These are phyloP conservation scores for Mucor indicus DNA, from an alignment of 371 early-diverging fungal species.

Conservation along the genomic window DNA sequence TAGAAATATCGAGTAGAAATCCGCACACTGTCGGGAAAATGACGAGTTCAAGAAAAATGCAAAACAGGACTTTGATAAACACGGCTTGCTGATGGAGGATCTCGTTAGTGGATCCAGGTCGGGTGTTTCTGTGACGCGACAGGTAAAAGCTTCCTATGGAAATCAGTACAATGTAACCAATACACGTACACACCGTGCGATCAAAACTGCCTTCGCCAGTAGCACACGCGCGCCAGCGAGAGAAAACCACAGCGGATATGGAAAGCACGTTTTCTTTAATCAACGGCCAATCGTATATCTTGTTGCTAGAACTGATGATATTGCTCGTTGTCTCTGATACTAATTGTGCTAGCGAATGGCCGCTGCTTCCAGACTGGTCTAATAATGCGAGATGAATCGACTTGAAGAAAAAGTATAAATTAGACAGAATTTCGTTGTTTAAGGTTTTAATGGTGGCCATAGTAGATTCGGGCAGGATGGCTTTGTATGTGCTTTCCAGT, in stretches of 20 bases:
- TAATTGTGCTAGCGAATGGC: background rate
- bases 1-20: constrained; percentile 69
- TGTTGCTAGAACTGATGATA: background rate
- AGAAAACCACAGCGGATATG: constrained; percentile 3
- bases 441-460: background rate
- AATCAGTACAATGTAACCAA: constrained; percentile 34
- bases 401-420: constrained; percentile 2
- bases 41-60: constrained; percentile 76
- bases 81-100: constrained; percentile 45
- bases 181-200: constrained; percentile 25
- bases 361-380: constrained; percentile 1
- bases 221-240: constrained; percentile 31
- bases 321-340: constrained; percentile 2
- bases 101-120: constrained; percentile 35
- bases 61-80: constrained; percentile 62
- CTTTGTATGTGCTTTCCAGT: background rate
- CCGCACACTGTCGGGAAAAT: constrained; percentile 84
- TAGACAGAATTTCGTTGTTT: background rate
- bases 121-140: constrained; percentile 19
- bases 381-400: constrained; percentile 7
- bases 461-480: background rate
- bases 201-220: constrained; percentile 25
- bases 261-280: constrained; percentile 1
- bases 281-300: constrained; percentile 1
- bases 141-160: constrained; percentile 38